Conservation (phyloP, 164 flowering plant species). For the Umbilicus rupestris region DNA sequence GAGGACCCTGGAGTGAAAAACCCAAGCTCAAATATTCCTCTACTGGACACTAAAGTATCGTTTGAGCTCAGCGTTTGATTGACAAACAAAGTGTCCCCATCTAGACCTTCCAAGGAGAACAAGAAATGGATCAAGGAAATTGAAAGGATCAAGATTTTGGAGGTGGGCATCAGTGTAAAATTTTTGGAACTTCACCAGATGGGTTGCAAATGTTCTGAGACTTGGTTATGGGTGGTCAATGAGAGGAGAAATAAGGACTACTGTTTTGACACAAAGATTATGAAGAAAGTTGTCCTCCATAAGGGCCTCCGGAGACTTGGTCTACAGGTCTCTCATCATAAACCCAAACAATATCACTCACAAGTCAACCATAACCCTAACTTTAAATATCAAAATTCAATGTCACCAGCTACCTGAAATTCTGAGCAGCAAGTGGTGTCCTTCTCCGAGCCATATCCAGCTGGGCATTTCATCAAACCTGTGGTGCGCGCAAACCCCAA, state of each 20-base stretch:
- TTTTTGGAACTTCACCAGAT: too few species aligned
- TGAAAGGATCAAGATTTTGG: too few species aligned
- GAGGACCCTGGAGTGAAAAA: background rate
- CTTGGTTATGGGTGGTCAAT: too few species aligned
- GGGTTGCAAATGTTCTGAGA: too few species aligned
- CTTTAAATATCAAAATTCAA: background rate
- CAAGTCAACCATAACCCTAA: background rate
- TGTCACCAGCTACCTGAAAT: background rate
- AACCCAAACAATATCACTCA: background rate
- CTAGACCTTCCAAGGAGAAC: too few species aligned
- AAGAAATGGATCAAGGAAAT: too few species aligned
- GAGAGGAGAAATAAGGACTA: too few species aligned
- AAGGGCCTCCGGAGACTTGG: too few species aligned
- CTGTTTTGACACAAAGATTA: too few species aligned
- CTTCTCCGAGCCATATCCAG: background rate
- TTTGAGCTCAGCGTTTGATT: constrained; percentile 8
- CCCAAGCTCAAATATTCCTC: background rate
- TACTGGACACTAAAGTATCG: background rate
- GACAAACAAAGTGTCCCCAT: background rate
- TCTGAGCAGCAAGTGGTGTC: background rate
- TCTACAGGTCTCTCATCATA: background rate
- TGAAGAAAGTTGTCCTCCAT: too few species aligned
- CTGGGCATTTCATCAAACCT: background rate
- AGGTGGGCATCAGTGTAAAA: too few species aligned
- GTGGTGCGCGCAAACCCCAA: background rate